Base-by-base conservation (phyloP, 2,329 filamentous ascomycete genomes). In the Rutstroemia sp. region DNA sequence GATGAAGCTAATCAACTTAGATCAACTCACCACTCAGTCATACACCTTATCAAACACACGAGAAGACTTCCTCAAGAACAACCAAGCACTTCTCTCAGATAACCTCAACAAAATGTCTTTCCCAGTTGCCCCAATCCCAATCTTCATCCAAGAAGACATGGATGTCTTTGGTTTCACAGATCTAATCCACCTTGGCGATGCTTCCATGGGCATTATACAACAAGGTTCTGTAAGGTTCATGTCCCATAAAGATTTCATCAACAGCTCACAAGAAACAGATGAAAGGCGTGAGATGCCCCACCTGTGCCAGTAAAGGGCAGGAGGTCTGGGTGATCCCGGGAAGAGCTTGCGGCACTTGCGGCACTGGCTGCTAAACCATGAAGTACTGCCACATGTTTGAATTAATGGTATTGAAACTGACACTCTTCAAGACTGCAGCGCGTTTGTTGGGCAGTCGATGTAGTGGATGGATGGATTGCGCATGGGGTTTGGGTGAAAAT, bases 251-350 rank as follows among this genome's bases (percentile, higher is more conserved):
- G 25, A 18, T 25, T 52, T 34, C 10, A 5, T 52, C 19, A 47
- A 47, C 8, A 49, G 42, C 55, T 66, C 34, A 66, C 52, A 45
- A 25, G 50, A 23, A 27, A 50, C 58, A 73, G 67, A 73, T 79
- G 58, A 74, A 78, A 4, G 79, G 79, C 9, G 77, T 79, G 25
- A 71, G 73, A 62, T 81, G 79, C 65, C 77, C 78, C 49, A 79
- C 73, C 4, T 81, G 79, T 62, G 72, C 73, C 51, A 65, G 70
- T 44, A 70, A 72, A 47, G 79, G 79, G 58, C 71, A 75, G 59
- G 79, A 80, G 63, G 76, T 78, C 45, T 81, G 79, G 79, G 79
- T 81, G 23, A 78, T 80, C 59, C 78, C 77, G 34, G 79, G 79
- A 52, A 74, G 76, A 56, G 70, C 70, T 51, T 81, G 79, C 8